Evolutionary conservation across 2,329 filamentous ascomycete genomes (phyloP), one percentile per base, ranked within the genome.

Genomic region (Curvularia sp.): DNA sequence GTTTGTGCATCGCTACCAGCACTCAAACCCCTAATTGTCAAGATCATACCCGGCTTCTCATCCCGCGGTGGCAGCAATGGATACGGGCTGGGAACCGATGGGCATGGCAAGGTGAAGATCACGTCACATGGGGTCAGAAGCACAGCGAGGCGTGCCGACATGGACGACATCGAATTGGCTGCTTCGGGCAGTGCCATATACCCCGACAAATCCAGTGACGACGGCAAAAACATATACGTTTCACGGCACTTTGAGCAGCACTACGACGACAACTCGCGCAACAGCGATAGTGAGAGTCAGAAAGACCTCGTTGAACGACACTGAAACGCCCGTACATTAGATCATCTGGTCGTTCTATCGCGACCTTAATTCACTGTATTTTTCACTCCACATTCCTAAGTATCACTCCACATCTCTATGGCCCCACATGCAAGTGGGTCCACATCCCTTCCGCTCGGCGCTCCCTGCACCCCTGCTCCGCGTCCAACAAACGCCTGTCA

Each of bases 1-100:
- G 66, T 75, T 0, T 75, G 74, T 59, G 74, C 74, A 22, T 74
- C 65, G 2, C 57, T 67, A 7, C 72, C 72, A 0, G 67, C 71
- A 6, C 66, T 75, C 6, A 74, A 72, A 49, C 71, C 71, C 0
- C 56, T 75, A 9, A 28, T 73, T 15, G 63, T 68, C 49, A 65
- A 42, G 10, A 55, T 71, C 24, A 53, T 69, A 28, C 70, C 70
- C 12, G 58, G 49, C 6, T 71, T 72, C 49, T 62, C 64, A 1
- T 60, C 59, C 9, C 58, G 58, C 3, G 22, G 57, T 1, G 50
- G 58, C 35, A 65, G 57, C 24, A 55, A 60, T 26, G 52, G 57
- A 30, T 61, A 60, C n/a, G 55, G 60, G 3, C 46, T 30, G 4
- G 49, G 31, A 5, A 47, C 35, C 15, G 67, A 53, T 38, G 60